phyloP scores from a whole-genome alignment of 352 stramenopile species.

The Thraustochytrium sp. region DNA sequence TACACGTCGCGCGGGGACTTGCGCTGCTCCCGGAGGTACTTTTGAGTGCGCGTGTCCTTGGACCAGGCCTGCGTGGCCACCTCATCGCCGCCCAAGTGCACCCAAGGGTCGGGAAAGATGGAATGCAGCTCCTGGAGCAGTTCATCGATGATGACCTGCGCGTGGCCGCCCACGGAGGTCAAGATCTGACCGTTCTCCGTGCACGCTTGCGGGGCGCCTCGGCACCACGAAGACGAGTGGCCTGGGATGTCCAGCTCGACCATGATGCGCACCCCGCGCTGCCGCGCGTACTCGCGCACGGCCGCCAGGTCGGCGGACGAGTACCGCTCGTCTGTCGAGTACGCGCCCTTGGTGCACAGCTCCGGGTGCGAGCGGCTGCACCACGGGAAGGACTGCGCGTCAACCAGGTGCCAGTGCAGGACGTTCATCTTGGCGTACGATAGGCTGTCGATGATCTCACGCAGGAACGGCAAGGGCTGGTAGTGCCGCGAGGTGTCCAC shows the following conservation, averaged over 20 bases:
- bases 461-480: conserved; percentile 53
- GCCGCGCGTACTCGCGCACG: conserved; percentile 57
- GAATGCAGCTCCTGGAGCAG: conserved; percentile 39
- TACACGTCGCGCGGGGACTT: conserved; percentile 53
- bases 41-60: conserved; percentile 46
- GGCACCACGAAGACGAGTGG: conserved; percentile 54
- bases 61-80: conserved; percentile 57
- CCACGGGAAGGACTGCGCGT: conserved; percentile 54
- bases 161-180: background rate
- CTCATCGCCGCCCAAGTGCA: conserved; percentile 66
- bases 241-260: conserved; percentile 64
- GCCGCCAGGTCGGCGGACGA: conserved; percentile 53
- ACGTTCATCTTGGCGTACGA: conserved; percentile 56
- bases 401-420: conserved; percentile 57
- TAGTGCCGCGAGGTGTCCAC: conserved; percentile 66
- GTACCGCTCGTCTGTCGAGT: conserved; percentile 52
- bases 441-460: conserved; percentile 51
- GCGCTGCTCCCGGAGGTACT: conserved; percentile 53
- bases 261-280: conserved; percentile 58
- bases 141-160: conserved; percentile 43
- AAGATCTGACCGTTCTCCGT: background rate
- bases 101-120: conserved; percentile 57
- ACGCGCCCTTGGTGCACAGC: conserved; percentile 39
- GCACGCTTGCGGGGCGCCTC: conserved; percentile 51
- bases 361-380: conserved; percentile 44